Percentiles rank a stretch among this genome's conserved stretches.
These are phyloP conservation scores for Endoconidiophora laricicola DNA, from an alignment of 2,329 filamentous ascomycete genomes.

Conservation along the genomic window DNA sequence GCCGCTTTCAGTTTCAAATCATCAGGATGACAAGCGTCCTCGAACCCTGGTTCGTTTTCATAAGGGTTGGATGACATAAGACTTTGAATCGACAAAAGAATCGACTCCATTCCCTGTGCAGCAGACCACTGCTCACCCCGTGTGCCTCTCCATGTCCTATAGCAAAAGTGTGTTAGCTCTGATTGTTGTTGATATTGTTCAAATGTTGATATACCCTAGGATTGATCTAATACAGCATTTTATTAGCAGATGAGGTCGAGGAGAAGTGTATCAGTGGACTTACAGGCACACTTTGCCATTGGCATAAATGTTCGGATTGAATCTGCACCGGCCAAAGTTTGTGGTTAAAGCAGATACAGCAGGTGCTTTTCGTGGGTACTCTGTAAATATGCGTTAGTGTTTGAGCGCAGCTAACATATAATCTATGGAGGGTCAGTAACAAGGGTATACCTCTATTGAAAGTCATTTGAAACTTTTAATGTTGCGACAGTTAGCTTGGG, in stretches of 20 bases:
- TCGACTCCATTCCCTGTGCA: slow-evolving; percentile 85
- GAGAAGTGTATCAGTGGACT: slow-evolving; percentile 21
- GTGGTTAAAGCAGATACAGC: slow-evolving; percentile 58
- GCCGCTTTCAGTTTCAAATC: slow-evolving; percentile 59
- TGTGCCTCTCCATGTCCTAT: slow-evolving; percentile 86
- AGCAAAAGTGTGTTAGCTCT: slow-evolving; percentile 14
- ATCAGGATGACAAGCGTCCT: slow-evolving; percentile 47
- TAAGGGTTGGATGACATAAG: slow-evolving; percentile 89
- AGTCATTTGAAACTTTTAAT: slow-evolving; percentile 52
- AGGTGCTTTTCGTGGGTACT: slow-evolving; percentile 62
- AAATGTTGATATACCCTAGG: slow-evolving; percentile 44
- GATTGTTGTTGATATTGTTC: slow-evolving; percentile 1
- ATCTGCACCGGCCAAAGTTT: slow-evolving; percentile 72
- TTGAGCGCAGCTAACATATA: slow-evolving; percentile 1
- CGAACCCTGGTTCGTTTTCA: slow-evolving; percentile 90
- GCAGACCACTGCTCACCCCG: slow-evolving; percentile 91
- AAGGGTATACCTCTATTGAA: slow-evolving; percentile 51
- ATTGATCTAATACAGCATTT: slow-evolving; percentile 49
- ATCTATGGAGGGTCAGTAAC: too few relatives aligned
- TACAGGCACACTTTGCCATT: slow-evolving; percentile 83
- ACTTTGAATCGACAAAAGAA: slow-evolving; percentile 89
- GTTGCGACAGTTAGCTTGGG: background rate
- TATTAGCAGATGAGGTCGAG: background rate
- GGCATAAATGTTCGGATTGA: slow-evolving; percentile 94
- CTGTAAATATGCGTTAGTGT: slow-evolving; percentile 27